Evolutionary conservation across 176 grass and related monocot species (phyloP).

Genomic region (Oryza longistaminata): DNA sequence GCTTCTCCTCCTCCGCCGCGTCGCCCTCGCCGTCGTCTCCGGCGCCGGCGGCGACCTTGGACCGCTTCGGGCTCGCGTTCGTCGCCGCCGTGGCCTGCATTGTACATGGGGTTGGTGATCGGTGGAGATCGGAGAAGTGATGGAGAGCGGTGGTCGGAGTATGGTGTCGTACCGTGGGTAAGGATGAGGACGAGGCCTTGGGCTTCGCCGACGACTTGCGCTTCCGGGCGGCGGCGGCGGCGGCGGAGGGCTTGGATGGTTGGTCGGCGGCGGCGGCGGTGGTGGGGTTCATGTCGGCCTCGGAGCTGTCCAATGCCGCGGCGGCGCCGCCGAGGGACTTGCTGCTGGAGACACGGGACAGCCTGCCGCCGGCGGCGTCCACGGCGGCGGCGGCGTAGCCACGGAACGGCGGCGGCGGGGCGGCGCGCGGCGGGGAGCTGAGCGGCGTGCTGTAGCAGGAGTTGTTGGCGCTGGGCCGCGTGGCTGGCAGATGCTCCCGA

Average conservation of each 20-base stretch:
- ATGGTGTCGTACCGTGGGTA: not conserved
- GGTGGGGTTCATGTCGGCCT: conserved; percentile 21
- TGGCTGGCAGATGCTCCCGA: conserved; percentile 66
- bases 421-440: conserved; percentile 52
- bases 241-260: not conserved
- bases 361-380: conserved; percentile 41
- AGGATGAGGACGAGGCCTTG: conserved; percentile 25
- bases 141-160: not conserved
- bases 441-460: conserved; percentile 69
- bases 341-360: conserved; percentile 54
- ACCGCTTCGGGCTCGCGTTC: conserved; percentile 46
- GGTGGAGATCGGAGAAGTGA: not conserved
- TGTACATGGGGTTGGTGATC: too few relatives aligned
- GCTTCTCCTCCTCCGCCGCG: not conserved
- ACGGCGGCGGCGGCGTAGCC: conserved; percentile 2
- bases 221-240: conserved; percentile 33
- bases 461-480: conserved; percentile 36
- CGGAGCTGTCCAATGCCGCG: not conserved
- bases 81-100: conserved; percentile 30
- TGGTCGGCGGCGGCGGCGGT: not conserved
- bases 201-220: conserved; percentile 51
- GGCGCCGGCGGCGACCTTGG: conserved; percentile 6
- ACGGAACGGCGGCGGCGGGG: not conserved
- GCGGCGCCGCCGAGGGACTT: conserved; percentile 39
- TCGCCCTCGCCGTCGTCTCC: not conserved